Percentiles rank a stretch among this genome's conserved stretches.
phyloP scores from a whole-genome alignment of 192 early-diverging fungal species.

The Backusella liffmaniae region DNA sequence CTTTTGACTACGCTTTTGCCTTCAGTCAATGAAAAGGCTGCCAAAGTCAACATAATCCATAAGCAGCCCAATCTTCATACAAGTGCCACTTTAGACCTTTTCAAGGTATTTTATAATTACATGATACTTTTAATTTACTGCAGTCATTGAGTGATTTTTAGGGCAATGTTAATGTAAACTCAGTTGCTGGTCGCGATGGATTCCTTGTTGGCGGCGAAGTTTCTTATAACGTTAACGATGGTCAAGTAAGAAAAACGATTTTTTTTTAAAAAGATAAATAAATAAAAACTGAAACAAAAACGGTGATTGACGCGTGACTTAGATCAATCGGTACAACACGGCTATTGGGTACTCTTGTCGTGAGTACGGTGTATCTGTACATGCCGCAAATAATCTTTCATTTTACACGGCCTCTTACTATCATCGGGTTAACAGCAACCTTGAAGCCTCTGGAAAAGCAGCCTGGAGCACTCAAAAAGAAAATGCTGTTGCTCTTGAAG shows the following conservation, averaged over 20 bases:
- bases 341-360: conserved; percentile 83
- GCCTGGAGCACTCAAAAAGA: conserved; percentile 78
- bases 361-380: conserved; percentile 88
- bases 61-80: conserved; percentile 95
- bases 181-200: conserved; percentile 87
- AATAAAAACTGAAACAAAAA: conserved; percentile 16
- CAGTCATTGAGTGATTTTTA: conserved; percentile 5
- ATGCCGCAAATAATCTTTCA: conserved; percentile 89
- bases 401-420: conserved; percentile 93
- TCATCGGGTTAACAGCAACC: conserved; percentile 88
- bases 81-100: conserved; percentile 85
- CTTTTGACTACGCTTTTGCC: conserved; percentile 82
- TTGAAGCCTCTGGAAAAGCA: conserved; percentile 96
- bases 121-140: neutral
- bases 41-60: conserved; percentile 86
- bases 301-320: neutral
- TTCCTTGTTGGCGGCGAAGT: conserved; percentile 91
- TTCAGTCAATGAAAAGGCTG: conserved; percentile 75
- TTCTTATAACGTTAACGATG: conserved; percentile 89
- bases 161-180: conserved; percentile 86
- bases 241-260: conserved; percentile 49
- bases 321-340: conserved; percentile 80
- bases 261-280: no score
- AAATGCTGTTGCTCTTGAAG: conserved; percentile 82
- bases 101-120: conserved; percentile 58